phyloP scores from a whole-genome alignment of 768 basidiomycete genomes.

The Tephrocybe rancida region DNA sequence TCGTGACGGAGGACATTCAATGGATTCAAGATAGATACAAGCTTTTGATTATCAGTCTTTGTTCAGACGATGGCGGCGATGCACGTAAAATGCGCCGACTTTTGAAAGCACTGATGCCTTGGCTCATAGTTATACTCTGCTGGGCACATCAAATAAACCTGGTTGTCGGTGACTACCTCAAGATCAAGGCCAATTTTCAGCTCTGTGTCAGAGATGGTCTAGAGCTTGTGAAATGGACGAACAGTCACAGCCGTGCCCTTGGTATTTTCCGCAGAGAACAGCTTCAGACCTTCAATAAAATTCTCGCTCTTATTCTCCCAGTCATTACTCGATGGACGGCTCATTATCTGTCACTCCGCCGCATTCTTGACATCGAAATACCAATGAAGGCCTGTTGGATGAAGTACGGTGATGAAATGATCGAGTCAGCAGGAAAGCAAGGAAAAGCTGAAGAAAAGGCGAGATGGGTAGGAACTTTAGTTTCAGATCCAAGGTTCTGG shows the following conservation, averaged over 20 bases:
- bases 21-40: conserved; percentile 13
- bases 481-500: conserved; percentile 25
- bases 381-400: conserved; percentile 15
- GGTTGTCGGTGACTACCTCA: conserved; percentile 34
- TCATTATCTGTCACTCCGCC: conserved; percentile 27
- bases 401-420: conserved; percentile 7
- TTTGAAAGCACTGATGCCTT: conserved; percentile 5
- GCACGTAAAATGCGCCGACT: conserved; percentile 18
- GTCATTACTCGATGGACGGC: conserved; percentile 36
- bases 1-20: conserved; percentile 22
- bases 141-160: conserved; percentile 35
- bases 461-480: conserved; percentile 17
- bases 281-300: conserved; percentile 9
- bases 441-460: conserved; percentile 21
- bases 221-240: conserved; percentile 32
- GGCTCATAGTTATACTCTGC: conserved; percentile 21
- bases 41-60: conserved; percentile 14
- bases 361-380: conserved; percentile 23
- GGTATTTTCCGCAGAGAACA: conserved; percentile 29
- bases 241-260: conserved; percentile 31
- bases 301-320: conserved; percentile 28
- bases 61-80: conserved; percentile 25
- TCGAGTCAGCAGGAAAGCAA: conserved; percentile 12
- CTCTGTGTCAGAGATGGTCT: conserved; percentile 19
- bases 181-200: conserved; percentile 14